Base-by-base conservation (phyloP, 176 grass and related monocot genomes). In the Eremochloa ophiuroides region DNA sequence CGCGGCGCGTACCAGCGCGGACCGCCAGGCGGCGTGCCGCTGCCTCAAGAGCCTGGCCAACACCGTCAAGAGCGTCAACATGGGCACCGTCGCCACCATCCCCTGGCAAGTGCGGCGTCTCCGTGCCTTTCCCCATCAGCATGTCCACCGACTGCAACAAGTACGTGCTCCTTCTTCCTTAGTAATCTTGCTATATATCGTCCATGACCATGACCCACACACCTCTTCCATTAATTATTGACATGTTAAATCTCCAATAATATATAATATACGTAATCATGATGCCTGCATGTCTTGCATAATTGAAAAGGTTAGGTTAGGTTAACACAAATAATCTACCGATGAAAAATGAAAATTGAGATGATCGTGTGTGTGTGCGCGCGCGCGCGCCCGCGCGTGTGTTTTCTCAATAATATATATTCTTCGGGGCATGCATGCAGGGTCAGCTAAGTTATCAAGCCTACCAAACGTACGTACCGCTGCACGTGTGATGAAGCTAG, bases 71-170 rank as follows among this genome's bases (percentile, higher is more conserved):
- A 51, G 59, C 6, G 16, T 86, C 46, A 66, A 83, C 69, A 55
- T 83, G 47, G 55, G 50, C 38, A 11, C 34, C 73, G 84, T 75
- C 84, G 33, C 87, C n/a, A 42, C 27, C 59, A 66, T 78, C 71
- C 76, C 87, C 29, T n/a, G 71, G 31, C 74, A 83, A 83, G 80
- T 92, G 87, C 59, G 71, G 87, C 64, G 80, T 92, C 72, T 44
- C 16, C 71, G 81, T 87, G 2, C 42, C 39, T 0, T 92, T 81
- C 84, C 84, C 87, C 64, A 73, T 92, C 76, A 84, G 80, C 71
- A 22, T 83, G 38, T 87, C 83, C 84, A 87, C 75, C 2, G 58
- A 92, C 87, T 92, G 91, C 91, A 35, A 31, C 80, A 92, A 81
- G 90, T 89, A 81, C 22, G 61, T 38, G 13, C 14, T 44, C 2